A percentile compares a stretch with the other conserved stretches of the same genome.
phyloP scores from a whole-genome alignment of 2,329 filamentous ascomycete genomes.

The Trichophaea hybrida region DNA sequence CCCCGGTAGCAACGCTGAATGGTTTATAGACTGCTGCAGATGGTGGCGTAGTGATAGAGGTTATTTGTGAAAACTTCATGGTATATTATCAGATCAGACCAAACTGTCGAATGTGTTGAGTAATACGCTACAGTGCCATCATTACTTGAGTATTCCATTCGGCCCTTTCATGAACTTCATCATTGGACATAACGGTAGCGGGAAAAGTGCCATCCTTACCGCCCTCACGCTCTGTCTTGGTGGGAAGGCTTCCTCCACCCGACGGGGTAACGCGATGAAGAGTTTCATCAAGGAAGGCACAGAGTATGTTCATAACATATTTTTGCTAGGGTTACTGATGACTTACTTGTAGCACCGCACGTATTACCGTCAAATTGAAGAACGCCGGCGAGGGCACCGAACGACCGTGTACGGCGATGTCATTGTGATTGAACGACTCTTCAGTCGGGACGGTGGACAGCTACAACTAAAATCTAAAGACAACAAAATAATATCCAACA shows the following conservation, averaged over 20 bases:
- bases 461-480: slow-evolving; percentile 68
- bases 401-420: slow-evolving; percentile 66
- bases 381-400: slow-evolving; percentile 75
- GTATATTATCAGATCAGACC: slow-evolving; percentile 5
- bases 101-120: not conserved
- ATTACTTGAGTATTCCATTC: slow-evolving; percentile 64
- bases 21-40: slow-evolving; percentile 16
- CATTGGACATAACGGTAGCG: slow-evolving; percentile 91
- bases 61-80: slow-evolving; percentile 25
- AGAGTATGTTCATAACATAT: slow-evolving; percentile 41
- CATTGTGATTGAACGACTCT: slow-evolving; percentile 84
- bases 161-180: slow-evolving; percentile 96
- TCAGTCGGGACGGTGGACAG: slow-evolving; percentile 56
- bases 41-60: slow-evolving; percentile 16
- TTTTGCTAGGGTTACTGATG: not conserved
- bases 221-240: slow-evolving; percentile 89
- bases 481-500: slow-evolving; percentile 60
- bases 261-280: slow-evolving; percentile 78
- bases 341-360: slow-evolving; percentile 35
- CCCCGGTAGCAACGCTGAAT: not conserved
- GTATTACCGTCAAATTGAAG: slow-evolving; percentile 72
- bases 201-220: slow-evolving; percentile 89
- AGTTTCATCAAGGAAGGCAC: slow-evolving; percentile 80
- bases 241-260: slow-evolving; percentile 82
- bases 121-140: slow-evolving; percentile 49